Base-by-base conservation (phyloP, 495 filamentous ascomycete species). In the Melanomma pulvis-pyrius region DNA sequence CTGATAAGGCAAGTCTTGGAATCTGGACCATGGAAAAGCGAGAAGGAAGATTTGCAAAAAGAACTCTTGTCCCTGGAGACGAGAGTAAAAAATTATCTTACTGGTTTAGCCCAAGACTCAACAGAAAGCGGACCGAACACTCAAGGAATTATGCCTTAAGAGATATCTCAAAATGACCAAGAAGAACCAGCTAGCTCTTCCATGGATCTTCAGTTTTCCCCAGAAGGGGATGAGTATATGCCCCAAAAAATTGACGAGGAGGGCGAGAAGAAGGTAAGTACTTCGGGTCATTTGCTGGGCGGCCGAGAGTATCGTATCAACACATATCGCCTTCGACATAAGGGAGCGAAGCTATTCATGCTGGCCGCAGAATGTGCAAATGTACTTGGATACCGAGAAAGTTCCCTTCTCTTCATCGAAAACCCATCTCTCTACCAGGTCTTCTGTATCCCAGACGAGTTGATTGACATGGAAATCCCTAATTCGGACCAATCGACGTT, bases 341-440 rank as follows among this genome's bases (percentile, higher is more conserved):
- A 93, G 53, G 90, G 89, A 1, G 87, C 90, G 47, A 98, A 98
- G 77, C 81, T 97, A 7, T 98, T 97, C 76, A 98, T 98, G 93
- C 84, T 97, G 44, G 93, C 93, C 50, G 97, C 93, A 39, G 93
- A 98, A 79, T 98, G 93, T 75, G 93, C 93, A 11, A 83, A 93
- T 52, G 93, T 97, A 3, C 80, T 98, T 26, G 91, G 91, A 29
- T 98, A 98, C 74, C 86, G 93, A 58, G 93, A 98, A 75, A 97
- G 93, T 13, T 97, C 97, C 76, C 78, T 97, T 50, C 80, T 98
- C n/a, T 97, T 98, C 81, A 97, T 97, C 83, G 97, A 98, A 77
- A 97, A 98, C 70, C 82, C 92, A 63, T 97, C 93, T 1, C 81
- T 98, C 24, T 93, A 86, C 82, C 97, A 97, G 79, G 97, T 98